A percentile compares a stretch with the other conserved stretches of the same genome.
phyloP scores from a whole-genome alignment of 257 asterid species.

The Jacaranda copaia region DNA sequence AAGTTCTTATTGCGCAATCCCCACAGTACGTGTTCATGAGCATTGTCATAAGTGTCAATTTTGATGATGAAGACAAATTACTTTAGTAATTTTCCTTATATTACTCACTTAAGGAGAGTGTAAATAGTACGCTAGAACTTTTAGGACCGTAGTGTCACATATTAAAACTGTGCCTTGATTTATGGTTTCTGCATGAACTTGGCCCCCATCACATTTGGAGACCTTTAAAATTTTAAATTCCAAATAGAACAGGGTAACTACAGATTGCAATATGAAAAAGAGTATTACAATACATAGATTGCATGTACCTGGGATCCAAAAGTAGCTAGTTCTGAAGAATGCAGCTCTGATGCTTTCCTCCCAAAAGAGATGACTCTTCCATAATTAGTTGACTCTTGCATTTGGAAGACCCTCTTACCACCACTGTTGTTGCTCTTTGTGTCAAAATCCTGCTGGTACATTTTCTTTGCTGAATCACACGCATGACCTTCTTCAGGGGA shows the following conservation, averaged over 20 bases:
- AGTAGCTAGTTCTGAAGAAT: slow-evolving; percentile 56
- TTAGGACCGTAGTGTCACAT: background rate
- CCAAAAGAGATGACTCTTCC: slow-evolving; percentile 85
- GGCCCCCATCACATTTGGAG: background rate
- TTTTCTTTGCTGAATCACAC: slow-evolving; percentile 51
- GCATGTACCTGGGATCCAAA: slow-evolving; percentile 51
- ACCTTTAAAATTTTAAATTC: background rate
- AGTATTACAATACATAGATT: background rate
- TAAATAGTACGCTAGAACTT: too few relatives aligned
- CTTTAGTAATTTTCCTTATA: background rate
- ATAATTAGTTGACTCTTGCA: slow-evolving; percentile 54
- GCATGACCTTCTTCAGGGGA: slow-evolving; percentile 82
- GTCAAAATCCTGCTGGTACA: slow-evolving; percentile 34
- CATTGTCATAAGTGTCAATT: background rate
- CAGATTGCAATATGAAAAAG: slow-evolving; percentile 12
- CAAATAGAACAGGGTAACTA: background rate
- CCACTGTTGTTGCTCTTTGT: slow-evolving; percentile 46
- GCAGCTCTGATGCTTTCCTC: slow-evolving; percentile 64
- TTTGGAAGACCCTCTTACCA: slow-evolving; percentile 37
- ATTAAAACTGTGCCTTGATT: too few relatives aligned
- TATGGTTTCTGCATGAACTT: background rate
- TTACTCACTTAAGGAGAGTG: background rate
- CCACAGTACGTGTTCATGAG: background rate
- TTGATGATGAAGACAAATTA: background rate
- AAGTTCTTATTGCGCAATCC: background rate